Evolutionary conservation across 1,284 basidiomycete genomes (phyloP).

Genomic region (Cryptococcus wingfieldii): DNA sequence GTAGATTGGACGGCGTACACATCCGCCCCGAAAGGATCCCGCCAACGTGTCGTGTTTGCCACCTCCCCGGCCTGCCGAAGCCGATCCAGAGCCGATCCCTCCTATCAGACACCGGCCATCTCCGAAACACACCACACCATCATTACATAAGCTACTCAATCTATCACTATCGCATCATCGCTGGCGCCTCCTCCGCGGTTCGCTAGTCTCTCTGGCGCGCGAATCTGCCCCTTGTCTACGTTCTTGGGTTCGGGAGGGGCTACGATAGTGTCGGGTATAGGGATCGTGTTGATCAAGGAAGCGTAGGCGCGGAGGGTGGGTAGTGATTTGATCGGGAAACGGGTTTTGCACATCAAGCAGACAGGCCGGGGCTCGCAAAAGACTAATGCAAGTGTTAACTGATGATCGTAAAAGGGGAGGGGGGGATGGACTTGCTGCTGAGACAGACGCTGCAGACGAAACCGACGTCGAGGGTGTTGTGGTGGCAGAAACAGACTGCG

Average conservation of each 20-base stretch:
- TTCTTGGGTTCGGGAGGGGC: slow-evolving; percentile 5
- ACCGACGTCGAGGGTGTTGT: slow-evolving; percentile 91
- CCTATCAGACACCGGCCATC: too few relatives aligned
- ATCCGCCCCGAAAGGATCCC: too few relatives aligned
- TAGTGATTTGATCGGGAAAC: slow-evolving; percentile 84
- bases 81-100: too few relatives aligned
- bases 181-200: background rate
- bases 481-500: slow-evolving; percentile 98
- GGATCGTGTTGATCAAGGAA: slow-evolving; percentile 34
- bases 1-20: too few relatives aligned
- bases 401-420: background rate
- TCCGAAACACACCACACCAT: background rate
- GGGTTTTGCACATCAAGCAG: slow-evolving; percentile 90
- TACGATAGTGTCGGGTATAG: slow-evolving; percentile 34
- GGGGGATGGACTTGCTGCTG: slow-evolving; percentile 63
- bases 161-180: slow-evolving; percentile 10
- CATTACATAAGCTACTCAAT: background rate
- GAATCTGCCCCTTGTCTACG: background rate
- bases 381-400: slow-evolving; percentile 53
- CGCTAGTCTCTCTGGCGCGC: background rate
- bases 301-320: slow-evolving; percentile 61
- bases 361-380: slow-evolving; percentile 90
- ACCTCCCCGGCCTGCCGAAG: too few relatives aligned
- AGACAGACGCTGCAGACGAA: slow-evolving; percentile 97
- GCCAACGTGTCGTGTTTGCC: too few relatives aligned